A percentile compares a stretch with the other conserved stretches of the same genome.
Conservation (phyloP, 805 yeast species). For the Starmerella bombicola region DNA sequence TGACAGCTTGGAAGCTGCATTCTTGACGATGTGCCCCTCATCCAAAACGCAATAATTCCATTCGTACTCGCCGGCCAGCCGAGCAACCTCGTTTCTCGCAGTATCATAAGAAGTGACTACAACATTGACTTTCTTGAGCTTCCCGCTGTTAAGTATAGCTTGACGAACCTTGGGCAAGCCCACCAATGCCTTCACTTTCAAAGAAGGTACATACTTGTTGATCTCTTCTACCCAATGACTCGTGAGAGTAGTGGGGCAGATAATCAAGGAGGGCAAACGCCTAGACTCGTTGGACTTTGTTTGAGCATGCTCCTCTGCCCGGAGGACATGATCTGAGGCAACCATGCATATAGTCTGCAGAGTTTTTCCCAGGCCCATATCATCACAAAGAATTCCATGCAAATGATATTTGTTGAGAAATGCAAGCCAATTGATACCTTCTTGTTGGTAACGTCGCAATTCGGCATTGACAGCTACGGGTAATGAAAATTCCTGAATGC, state of each 20-base stretch:
- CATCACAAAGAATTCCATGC: constrained; percentile 97
- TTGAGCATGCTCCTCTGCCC: constrained; percentile 53
- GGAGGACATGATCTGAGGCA: constrained; percentile 83
- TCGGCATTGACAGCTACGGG: constrained; percentile 92
- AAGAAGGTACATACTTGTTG: constrained; percentile 75
- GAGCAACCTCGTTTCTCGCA: constrained; percentile 76
- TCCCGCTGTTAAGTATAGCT: constrained; percentile 5
- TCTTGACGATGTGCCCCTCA: constrained; percentile 96
- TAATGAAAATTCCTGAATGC: constrained; percentile 71
- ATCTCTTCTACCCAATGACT: constrained; percentile 99
- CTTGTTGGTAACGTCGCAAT: constrained; percentile 89
- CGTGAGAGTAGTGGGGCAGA: constrained; percentile 94
- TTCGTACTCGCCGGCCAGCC: constrained; percentile 40
- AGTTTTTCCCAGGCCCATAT: constrained; percentile 98
- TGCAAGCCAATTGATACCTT: constrained; percentile 97
- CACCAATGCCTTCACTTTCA: constrained; percentile 73
- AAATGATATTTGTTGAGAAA: constrained; percentile 86
- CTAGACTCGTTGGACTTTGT: constrained; percentile 55
- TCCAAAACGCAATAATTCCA: constrained; percentile 92
- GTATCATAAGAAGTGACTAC: constrained; percentile 94
- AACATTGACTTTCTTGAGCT: constrained; percentile 52
- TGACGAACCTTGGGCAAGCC: constrained; percentile 74
- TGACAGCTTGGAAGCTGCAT: constrained; percentile 75
- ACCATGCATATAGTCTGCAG: constrained; percentile 94
- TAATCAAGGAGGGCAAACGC: constrained; percentile 67